Percentiles rank a stretch among this genome's conserved stretches.
Conservation (phyloP, 1,284 basidiomycete genomes). For the Ceratobasidium theobromae region DNA sequence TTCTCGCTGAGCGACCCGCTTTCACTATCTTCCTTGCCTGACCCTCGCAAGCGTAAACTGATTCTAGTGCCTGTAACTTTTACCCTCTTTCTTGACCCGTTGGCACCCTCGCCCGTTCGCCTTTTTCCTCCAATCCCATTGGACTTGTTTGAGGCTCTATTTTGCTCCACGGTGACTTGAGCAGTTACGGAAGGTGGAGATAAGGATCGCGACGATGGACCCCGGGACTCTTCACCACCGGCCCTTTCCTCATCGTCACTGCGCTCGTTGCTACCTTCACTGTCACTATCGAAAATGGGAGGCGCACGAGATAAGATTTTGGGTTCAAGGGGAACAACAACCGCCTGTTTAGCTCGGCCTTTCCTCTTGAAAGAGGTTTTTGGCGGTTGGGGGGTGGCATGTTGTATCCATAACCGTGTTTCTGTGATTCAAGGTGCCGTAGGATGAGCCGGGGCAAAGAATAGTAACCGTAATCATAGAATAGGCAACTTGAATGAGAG, state of each 20-base stretch:
- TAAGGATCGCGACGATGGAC: constrained; percentile 29
- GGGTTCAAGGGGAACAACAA: constrained; percentile 13
- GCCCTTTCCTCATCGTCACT: neutral
- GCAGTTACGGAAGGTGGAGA: constrained; percentile 17
- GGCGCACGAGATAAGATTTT: neutral
- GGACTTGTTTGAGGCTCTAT: constrained; percentile 40
- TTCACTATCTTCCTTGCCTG: constrained; percentile 30
- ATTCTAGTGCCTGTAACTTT: constrained; percentile 54
- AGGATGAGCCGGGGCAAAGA: too few species aligned
- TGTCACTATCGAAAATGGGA: constrained; percentile 8
- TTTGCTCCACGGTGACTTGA: constrained; percentile 8
- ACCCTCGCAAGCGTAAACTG: constrained; percentile 65
- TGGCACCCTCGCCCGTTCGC: constrained; percentile 69
- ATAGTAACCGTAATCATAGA: too few species aligned
- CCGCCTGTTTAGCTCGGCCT: constrained; percentile 32
- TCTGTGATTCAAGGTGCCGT: constrained; percentile 46
- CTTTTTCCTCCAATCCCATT: constrained; percentile 52
- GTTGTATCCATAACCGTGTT: constrained; percentile 87
- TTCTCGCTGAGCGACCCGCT: neutral
- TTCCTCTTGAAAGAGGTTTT: constrained; percentile 61
- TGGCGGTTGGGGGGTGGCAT: constrained; percentile 56
- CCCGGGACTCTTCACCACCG: neutral
- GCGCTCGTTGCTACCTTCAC: neutral
- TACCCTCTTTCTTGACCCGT: constrained; percentile 47
- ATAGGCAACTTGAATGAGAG: neutral